Conservation (phyloP, 202 grass and related monocot species). For the Hordeum pubiflorum region DNA sequence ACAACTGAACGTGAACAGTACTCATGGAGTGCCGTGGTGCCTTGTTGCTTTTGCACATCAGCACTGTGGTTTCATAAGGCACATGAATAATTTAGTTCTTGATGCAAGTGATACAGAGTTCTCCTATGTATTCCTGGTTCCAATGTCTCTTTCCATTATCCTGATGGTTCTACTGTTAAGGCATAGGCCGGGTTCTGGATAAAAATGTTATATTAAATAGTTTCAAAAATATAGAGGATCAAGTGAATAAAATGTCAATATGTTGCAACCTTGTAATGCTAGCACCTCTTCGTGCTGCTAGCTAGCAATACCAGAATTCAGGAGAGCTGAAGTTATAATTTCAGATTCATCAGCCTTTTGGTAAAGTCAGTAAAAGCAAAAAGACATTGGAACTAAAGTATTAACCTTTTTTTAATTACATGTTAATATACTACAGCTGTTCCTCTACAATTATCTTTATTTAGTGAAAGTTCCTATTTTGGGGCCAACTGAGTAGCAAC, state of each 20-base stretch:
- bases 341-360: background rate
- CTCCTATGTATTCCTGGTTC: background rate
- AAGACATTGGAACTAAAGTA: background rate
- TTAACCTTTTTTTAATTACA: background rate
- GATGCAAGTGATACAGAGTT: background rate
- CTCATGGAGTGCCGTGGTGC: background rate
- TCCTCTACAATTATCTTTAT: background rate
- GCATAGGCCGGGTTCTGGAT: background rate
- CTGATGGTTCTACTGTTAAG: background rate
- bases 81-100: background rate
- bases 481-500: background rate
- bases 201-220: background rate
- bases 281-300: slow-evolving; percentile 5
- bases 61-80: background rate
- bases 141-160: background rate
- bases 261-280: background rate
- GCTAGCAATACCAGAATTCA: background rate
- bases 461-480: background rate
- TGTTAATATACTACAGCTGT: background rate
- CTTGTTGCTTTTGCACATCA: background rate
- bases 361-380: background rate
- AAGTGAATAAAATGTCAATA: background rate
- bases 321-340: background rate
- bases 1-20: background rate
- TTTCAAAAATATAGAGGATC: background rate